A percentile compares a stretch with the other conserved stretches of the same genome.
These are phyloP conservation scores for Penicillium sp. DNA, from an alignment of 2,329 filamentous ascomycete genomes.

Conservation along the genomic window DNA sequence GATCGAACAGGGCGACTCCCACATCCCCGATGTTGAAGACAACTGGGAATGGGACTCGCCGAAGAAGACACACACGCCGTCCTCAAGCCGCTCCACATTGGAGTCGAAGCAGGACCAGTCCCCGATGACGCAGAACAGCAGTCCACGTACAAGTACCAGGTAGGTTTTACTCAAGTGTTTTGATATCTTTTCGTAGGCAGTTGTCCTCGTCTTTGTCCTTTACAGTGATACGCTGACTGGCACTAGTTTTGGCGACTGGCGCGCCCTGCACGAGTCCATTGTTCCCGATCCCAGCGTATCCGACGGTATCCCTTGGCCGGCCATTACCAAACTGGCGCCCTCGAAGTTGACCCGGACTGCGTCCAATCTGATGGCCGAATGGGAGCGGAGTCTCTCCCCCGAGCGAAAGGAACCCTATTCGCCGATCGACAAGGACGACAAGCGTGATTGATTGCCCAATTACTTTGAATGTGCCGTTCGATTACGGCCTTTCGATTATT, in stretches of 20 bases:
- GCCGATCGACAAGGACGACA: slow-evolving; percentile 41
- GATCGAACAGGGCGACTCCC: slow-evolving; percentile 28
- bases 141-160: slow-evolving; percentile 48
- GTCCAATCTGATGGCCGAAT: slow-evolving; percentile 76
- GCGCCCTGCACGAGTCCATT: slow-evolving; percentile 23
- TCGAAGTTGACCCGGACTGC: slow-evolving; percentile 72
- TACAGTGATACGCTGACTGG: slow-evolving; percentile 26
- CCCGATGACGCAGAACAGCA: slow-evolving; percentile 40
- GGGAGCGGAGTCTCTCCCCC: too few relatives aligned
- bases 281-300: slow-evolving; percentile 28
- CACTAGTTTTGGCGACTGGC: slow-evolving; percentile 32
- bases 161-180: too few relatives aligned
- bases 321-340: slow-evolving; percentile 62
- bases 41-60: slow-evolving; percentile 49
- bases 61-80: slow-evolving; percentile 35
- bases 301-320: slow-evolving; percentile 53
- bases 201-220: too few relatives aligned
- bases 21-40: slow-evolving; percentile 45
- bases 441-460: too few relatives aligned
- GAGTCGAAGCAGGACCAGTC: slow-evolving; percentile 43
- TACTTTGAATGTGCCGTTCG: too few relatives aligned
- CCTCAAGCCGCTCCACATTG: slow-evolving; percentile 44
- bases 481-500: too few relatives aligned
- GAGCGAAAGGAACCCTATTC: too few relatives aligned
- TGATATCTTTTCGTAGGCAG: too few relatives aligned